Percentiles rank a stretch among this genome's conserved stretches.
phyloP scores from a whole-genome alignment of 2,329 filamentous ascomycete genomes.

The Elsinoe fawcettii region DNA sequence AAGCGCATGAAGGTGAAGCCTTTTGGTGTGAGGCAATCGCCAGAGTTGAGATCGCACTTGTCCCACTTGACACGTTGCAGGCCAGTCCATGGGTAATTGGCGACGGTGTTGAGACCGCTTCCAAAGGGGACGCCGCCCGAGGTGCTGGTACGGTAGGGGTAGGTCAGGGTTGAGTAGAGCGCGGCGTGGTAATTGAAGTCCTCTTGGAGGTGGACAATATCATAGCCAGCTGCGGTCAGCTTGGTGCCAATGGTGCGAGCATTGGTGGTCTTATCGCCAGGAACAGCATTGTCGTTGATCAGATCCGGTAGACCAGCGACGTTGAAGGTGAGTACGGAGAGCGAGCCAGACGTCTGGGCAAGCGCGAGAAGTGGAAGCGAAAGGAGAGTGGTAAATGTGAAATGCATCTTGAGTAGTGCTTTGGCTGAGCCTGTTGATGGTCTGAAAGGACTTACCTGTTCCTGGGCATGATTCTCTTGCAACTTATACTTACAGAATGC shows the following conservation, averaged over 20 bases:
- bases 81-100: conserved; percentile 51
- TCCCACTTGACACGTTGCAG: conserved; percentile 54
- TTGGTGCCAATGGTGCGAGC: conserved; percentile 48
- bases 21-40: conserved; percentile 61
- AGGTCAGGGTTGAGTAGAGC: conserved; percentile 54
- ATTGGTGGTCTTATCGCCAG: conserved; percentile 55
- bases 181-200: conserved; percentile 62
- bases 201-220: conserved; percentile 60
- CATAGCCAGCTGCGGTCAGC: conserved; percentile 51
- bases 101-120: conserved; percentile 56
- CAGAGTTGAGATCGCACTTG: conserved; percentile 47
- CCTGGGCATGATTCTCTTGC: neutral
- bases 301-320: conserved; percentile 52
- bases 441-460: neutral
- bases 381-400: conserved; percentile 10
- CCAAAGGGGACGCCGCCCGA: conserved; percentile 58
- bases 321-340: conserved; percentile 51
- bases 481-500: neutral
- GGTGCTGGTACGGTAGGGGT: conserved; percentile 54
- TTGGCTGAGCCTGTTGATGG: neutral
- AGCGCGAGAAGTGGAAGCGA: conserved; percentile 10
- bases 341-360: conserved; percentile 33
- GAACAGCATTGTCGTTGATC: conserved; percentile 53
- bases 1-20: conserved; percentile 61
- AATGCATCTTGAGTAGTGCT: neutral